phyloP scores from a whole-genome alignment of 2,329 filamentous ascomycete species.

The Aspergillus ruber region DNA sequence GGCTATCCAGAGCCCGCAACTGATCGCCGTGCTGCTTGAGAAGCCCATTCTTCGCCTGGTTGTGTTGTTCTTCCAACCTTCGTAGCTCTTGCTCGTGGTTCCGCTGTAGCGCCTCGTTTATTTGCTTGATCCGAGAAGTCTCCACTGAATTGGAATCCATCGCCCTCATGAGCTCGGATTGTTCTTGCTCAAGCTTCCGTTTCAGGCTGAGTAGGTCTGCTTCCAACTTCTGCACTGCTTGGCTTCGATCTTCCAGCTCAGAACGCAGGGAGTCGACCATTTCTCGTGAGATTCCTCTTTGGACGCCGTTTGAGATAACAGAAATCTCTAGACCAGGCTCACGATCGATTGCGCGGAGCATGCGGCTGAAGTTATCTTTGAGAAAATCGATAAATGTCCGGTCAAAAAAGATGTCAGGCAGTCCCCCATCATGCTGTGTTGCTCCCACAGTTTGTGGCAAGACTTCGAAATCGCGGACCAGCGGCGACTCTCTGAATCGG shows the following conservation, averaged over 20 bases:
- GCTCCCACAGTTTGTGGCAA: slow-evolving; percentile 61
- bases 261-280: slow-evolving; percentile 77
- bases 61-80: slow-evolving; percentile 47
- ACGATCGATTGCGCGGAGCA: slow-evolving; percentile 79
- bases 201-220: slow-evolving; percentile 49
- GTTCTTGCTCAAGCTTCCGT: slow-evolving; percentile 60
- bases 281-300: slow-evolving; percentile 89
- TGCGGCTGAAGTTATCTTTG: slow-evolving; percentile 88
- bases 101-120: slow-evolving; percentile 65
- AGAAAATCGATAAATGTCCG: slow-evolving; percentile 84
- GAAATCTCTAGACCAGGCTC: slow-evolving; percentile 84
- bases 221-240: slow-evolving; percentile 52
- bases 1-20: slow-evolving; percentile 42
- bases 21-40: slow-evolving; percentile 41
- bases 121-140: slow-evolving; percentile 52
- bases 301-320: slow-evolving; percentile 68
- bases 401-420: slow-evolving; percentile 82
- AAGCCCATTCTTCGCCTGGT: slow-evolving; percentile 35
- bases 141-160: slow-evolving; percentile 55
- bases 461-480: slow-evolving; percentile 86
- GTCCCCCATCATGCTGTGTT: slow-evolving; percentile 42
- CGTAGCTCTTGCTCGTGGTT: slow-evolving; percentile 62
- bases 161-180: slow-evolving; percentile 62
- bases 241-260: slow-evolving; percentile 68
- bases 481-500: slow-evolving; percentile 67